Evolutionary conservation across 2,329 filamentous ascomycete genomes (phyloP), one percentile per base, ranked within the genome.

Genomic region (Penicillium sp.): DNA sequence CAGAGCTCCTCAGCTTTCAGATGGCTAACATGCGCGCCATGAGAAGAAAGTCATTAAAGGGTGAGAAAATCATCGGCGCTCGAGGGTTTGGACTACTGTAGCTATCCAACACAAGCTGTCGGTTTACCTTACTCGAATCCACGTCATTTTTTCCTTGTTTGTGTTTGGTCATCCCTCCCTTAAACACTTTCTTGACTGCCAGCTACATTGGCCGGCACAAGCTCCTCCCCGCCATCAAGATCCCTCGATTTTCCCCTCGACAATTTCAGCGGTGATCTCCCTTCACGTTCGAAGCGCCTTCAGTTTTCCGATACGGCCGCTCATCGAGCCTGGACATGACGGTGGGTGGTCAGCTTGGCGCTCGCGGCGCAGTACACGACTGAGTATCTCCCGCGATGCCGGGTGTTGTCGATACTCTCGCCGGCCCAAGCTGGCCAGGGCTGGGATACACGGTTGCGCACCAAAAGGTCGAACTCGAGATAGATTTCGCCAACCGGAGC

Each of bases 391-490:
- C 70, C 71, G 71, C 70, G 64, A 79, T 79, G 76, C 76, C 76
- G 62, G 76, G 76, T 67, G 70, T 78, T 64, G 71, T 79, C 57
- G 76, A 79, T 60, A 71, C 70, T 60, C 69, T 70, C 45, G 65
- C 66, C 51, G 70, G 68, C 58, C 69, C 73, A 58, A 64, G 64
- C 61, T 71, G 70, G 69, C 67, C 71, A 55, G 71, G 70, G 31
- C 69, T 75, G 63, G 80, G 80, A 44, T 88, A 84, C 71, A 82
- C 82, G 52, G 82, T 98, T 61, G 84, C 92, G 58, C 90, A 93
- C 78, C 94, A 98, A 79, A 91, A 91, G 75, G 89, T 99, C 54
- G 90, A 93, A 70, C 83, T 99, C 63, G 93, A 98, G 71, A 84
- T 99, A 73, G 91, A 96, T 79, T 96, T 99, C 75, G 84, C 86